Percentiles rank a stretch among this genome's conserved stretches.
These are phyloP conservation scores for Myriosclerotinia curreyana DNA, from an alignment of 2,329 filamentous ascomycete genomes.

Conservation along the genomic window DNA sequence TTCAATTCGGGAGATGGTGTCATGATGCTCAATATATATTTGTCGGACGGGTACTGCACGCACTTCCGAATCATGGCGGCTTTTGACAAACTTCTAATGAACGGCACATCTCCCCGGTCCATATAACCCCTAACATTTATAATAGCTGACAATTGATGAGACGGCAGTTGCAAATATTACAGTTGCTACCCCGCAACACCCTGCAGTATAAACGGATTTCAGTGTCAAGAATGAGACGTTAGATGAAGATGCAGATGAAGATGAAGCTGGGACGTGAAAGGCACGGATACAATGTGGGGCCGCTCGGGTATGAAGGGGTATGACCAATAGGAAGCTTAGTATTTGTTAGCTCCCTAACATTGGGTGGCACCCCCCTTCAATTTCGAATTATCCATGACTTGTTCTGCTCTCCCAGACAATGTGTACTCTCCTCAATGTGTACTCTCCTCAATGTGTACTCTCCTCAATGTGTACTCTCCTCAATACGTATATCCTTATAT, in stretches of 20 bases:
- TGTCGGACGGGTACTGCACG: conserved; percentile 15
- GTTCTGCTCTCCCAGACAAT: too few relatives aligned
- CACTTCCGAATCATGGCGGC: background rate
- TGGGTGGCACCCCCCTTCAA: too few relatives aligned
- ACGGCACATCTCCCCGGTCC: background rate
- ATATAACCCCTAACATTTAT: background rate
- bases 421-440: too few relatives aligned
- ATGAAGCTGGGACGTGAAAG: background rate
- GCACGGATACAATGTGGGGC: background rate
- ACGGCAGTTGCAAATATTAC: background rate
- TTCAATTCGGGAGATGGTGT: background rate
- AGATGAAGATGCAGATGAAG: too few relatives aligned
- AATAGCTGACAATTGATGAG: conserved; percentile 7
- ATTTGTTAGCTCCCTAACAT: too few relatives aligned
- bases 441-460: too few relatives aligned
- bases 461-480: background rate
- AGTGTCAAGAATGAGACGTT: background rate
- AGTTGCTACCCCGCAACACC: background rate
- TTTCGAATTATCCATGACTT: too few relatives aligned
- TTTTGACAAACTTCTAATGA: background rate
- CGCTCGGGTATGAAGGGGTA: background rate
- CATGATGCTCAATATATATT: background rate
- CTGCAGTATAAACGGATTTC: background rate
- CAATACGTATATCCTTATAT: background rate
- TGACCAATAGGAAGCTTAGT: background rate